A percentile compares a stretch with the other conserved stretches of the same genome.
Evolutionary conservation across 2,329 filamentous ascomycete genomes (phyloP).

Genomic region (Fusarium multiceps): DNA sequence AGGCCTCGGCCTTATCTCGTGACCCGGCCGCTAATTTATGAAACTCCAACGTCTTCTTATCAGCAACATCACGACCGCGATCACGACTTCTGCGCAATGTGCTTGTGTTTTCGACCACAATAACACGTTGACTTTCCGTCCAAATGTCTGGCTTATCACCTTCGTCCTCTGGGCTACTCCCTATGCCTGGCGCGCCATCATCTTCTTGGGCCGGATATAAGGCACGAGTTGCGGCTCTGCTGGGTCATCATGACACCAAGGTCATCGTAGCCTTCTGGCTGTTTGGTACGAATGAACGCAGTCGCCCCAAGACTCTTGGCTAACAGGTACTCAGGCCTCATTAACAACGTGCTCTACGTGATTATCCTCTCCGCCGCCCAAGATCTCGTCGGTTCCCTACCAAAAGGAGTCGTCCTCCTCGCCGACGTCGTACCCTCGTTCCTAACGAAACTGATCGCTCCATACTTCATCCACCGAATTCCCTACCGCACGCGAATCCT

Average conservation of each 20-base stretch:
- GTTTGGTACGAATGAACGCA: too few relatives aligned
- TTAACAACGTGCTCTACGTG: slow-evolving; percentile 98
- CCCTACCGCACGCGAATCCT: slow-evolving; percentile 82
- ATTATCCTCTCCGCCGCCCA: slow-evolving; percentile 95
- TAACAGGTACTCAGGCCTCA: too few relatives aligned
- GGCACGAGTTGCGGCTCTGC: slow-evolving; percentile 70
- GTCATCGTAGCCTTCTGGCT: slow-evolving; percentile 91
- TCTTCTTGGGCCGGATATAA: slow-evolving; percentile 81
- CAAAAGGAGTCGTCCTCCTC: slow-evolving; percentile 92
- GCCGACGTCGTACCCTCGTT: slow-evolving; percentile 94
- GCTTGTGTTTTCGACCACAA: background rate
- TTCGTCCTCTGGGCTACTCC: slow-evolving; percentile 61
- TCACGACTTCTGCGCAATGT: slow-evolving; percentile 16
- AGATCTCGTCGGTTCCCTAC: slow-evolving; percentile 91
- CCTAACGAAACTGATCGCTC: slow-evolving; percentile 85
- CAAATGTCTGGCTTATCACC: slow-evolving; percentile 54
- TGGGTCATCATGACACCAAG: slow-evolving; percentile 74
- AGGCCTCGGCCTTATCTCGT: slow-evolving; percentile 31
- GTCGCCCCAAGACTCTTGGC: too few relatives aligned
- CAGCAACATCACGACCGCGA: slow-evolving; percentile 6
- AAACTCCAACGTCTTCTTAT: slow-evolving; percentile 16
- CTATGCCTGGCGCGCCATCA: slow-evolving; percentile 67
- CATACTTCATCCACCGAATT: slow-evolving; percentile 91
- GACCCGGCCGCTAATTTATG: slow-evolving; percentile 23
- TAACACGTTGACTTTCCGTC: background rate